Base-by-base conservation (phyloP, 2,329 filamentous ascomycete genomes). In the Coniochaeta prunicola region DNA sequence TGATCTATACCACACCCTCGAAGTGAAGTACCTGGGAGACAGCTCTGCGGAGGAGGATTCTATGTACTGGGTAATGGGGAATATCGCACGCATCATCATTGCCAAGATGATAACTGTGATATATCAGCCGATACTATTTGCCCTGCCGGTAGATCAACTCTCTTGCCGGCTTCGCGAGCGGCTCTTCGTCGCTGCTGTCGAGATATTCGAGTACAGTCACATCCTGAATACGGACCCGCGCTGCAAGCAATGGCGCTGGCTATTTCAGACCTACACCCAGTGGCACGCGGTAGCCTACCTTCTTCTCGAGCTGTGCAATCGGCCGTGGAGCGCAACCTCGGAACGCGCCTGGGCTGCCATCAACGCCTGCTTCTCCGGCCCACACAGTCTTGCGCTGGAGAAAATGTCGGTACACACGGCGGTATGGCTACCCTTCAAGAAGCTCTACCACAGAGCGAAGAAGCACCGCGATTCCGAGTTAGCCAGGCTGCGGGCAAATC, bases 211-310 rank as follows among this genome's bases (percentile, higher is more conserved):
- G 64, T 83, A 82, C 63, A 82, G 77, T 60, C 77, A 81, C 61
- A 72, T 77, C 1, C 68, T 86, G n/a, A 82, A 80, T 57, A 70
- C 74, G 2, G 80, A 85, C 58, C 69, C 72, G 2, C 72, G 70
- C 17, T 77, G 74, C 57, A 75, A 74, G 10, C 77, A 78, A 53
- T 84, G 80, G 77, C 78, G 80, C 19, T 86, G 83, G 83, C 70
- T 83, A 6, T 84, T 82, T 67, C 79, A 83, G 63, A 82, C 80
- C 0, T 84, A 83, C 65, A 81, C 78, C 0, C 81, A 84, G 60
- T 85, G 82, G 80, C 77, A 84, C 62, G 80, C 82, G 4, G 76
- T 84, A 3, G 80, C 81, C 0, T 85, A 81, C 62, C 71, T 84
- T 0, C 64, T 85, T 30, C 73, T 84, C 13, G 80, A 84, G 64